phyloP scores from a whole-genome alignment of 164 flowering plant genomes.

The Berberis vulgaris region DNA sequence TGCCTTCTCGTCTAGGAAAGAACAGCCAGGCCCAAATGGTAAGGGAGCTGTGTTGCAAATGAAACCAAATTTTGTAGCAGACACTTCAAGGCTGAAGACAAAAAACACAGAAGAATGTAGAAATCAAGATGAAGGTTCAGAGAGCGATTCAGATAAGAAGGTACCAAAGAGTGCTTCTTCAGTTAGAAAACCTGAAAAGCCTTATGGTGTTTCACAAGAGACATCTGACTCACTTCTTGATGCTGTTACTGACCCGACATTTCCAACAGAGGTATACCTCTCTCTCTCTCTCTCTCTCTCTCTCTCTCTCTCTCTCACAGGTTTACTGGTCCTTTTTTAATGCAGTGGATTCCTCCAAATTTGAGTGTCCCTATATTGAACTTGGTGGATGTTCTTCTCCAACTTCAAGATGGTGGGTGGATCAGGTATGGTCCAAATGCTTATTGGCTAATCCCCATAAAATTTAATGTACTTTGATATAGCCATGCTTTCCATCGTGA shows the following conservation, averaged over 20 bases:
- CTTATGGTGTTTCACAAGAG: conserved; percentile 17
- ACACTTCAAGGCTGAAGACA: conserved; percentile 25
- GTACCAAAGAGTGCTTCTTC: conserved; percentile 18
- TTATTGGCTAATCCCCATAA: too few species aligned
- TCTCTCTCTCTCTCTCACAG: too few species aligned
- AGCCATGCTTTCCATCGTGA: too few species aligned
- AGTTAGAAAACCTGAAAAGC: conserved; percentile 22
- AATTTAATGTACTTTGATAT: too few species aligned
- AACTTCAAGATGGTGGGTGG: conserved; percentile 99
- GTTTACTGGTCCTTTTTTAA: too few species aligned
- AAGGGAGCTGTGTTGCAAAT: conserved; percentile 28
- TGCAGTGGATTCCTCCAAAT: conserved; percentile 98
- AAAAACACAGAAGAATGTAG: conserved; percentile 22
- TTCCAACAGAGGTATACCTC: too few species aligned
- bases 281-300: too few species aligned
- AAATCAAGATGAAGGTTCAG: conserved; percentile 32
- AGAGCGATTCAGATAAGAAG: conserved; percentile 31
- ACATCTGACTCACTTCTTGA: conserved; percentile 30
- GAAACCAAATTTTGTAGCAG: conserved; percentile 28
- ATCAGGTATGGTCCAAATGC: conserved; percentile 51
- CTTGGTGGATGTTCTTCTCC: conserved; percentile 91
- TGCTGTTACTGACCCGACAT: conserved; percentile 30
- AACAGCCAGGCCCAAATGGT: conserved; percentile 18
- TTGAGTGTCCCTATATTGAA: conserved; percentile 76
- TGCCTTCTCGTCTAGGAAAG: conserved; percentile 26